phyloP scores from a whole-genome alignment of 257 asterid genomes.

The Verbena officinalis region DNA sequence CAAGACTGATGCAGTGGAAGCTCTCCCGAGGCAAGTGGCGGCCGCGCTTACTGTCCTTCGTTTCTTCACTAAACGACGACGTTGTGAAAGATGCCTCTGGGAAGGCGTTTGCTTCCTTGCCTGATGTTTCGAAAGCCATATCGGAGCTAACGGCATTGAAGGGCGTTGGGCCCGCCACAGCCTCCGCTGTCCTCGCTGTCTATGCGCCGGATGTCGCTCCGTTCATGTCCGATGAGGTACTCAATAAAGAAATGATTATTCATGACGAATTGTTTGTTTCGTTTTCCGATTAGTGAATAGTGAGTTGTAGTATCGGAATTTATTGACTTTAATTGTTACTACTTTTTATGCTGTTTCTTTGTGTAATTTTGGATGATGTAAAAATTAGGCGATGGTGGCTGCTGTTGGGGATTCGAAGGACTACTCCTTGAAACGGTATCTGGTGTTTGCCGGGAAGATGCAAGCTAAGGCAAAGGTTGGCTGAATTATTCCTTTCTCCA shows the following conservation, averaged over 20 bases:
- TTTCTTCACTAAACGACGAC: conserved; percentile 58
- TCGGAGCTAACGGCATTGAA: conserved; percentile 67
- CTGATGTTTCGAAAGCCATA: conserved; percentile 68
- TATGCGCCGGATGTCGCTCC: conserved; percentile 81
- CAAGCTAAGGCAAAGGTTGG: conserved; percentile 76
- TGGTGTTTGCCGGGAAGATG: conserved; percentile 63
- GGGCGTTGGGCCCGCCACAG: conserved; percentile 97
- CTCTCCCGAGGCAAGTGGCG: conserved; percentile 89
- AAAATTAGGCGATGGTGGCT: conserved; percentile 71
- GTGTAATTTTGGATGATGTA: background rate
- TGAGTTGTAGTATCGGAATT: background rate
- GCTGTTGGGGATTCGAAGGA: conserved; percentile 74
- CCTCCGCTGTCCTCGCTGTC: conserved; percentile 90
- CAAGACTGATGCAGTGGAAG: conserved; percentile 87
- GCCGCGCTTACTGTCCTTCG: conserved; percentile 76
- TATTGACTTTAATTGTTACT: background rate
- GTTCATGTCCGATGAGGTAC: conserved; percentile 92
- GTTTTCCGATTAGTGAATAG: background rate
- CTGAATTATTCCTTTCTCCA: background rate
- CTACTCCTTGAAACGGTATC: conserved; percentile 72
- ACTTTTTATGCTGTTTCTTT: background rate
- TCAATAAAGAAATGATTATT: background rate
- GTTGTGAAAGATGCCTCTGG: conserved; percentile 65
- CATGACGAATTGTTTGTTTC: background rate
- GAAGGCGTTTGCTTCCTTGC: conserved; percentile 70